Percentiles rank a stretch among this genome's conserved stretches.
These are phyloP conservation scores for Amyloporia xantha DNA, from an alignment of 768 basidiomycete species.

Conservation along the genomic window DNA sequence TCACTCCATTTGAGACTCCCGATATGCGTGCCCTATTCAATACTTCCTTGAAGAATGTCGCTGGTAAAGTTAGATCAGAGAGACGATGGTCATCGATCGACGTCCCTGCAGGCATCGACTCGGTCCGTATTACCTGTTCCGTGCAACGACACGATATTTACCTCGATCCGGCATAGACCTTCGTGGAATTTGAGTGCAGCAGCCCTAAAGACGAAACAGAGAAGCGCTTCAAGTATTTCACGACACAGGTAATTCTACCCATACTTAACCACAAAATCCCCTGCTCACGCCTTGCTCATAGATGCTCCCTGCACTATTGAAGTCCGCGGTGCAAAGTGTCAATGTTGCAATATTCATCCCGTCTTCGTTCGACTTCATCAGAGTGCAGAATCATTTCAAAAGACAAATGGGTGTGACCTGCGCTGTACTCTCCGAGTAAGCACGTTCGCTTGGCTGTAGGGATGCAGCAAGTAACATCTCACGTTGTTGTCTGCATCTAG, in stretches of 20 bases:
- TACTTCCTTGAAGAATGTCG: conserved; percentile 68
- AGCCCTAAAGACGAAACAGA: conserved; percentile 77
- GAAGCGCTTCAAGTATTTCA: conserved; percentile 82
- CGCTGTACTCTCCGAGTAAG: conserved; percentile 85
- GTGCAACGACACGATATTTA: neutral
- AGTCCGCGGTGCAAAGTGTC: conserved; percentile 88
- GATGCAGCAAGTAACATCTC: too few relatives aligned
- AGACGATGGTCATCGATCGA: conserved; percentile 64
- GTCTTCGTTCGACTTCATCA: conserved; percentile 94
- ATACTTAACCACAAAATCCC: neutral
- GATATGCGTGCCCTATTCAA: conserved; percentile 82
- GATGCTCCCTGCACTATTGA: conserved; percentile 76
- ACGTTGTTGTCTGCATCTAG: too few relatives aligned
- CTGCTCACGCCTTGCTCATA: conserved; percentile 28
- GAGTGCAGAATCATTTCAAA: conserved; percentile 80
- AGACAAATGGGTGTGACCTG: conserved; percentile 67
- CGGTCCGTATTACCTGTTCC: conserved; percentile 39
- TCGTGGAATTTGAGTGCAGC: conserved; percentile 65
- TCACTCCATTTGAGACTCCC: conserved; percentile 85
- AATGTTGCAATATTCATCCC: conserved; percentile 89
- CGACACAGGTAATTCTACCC: conserved; percentile 54
- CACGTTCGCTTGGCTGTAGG: too few relatives aligned
- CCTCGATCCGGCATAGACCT: conserved; percentile 40
- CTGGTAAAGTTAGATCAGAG: conserved; percentile 73
- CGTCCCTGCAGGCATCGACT: conserved; percentile 80